phyloP scores from a whole-genome alignment of 2,329 filamentous ascomycete species.

The Mycocentrospora acerina region DNA sequence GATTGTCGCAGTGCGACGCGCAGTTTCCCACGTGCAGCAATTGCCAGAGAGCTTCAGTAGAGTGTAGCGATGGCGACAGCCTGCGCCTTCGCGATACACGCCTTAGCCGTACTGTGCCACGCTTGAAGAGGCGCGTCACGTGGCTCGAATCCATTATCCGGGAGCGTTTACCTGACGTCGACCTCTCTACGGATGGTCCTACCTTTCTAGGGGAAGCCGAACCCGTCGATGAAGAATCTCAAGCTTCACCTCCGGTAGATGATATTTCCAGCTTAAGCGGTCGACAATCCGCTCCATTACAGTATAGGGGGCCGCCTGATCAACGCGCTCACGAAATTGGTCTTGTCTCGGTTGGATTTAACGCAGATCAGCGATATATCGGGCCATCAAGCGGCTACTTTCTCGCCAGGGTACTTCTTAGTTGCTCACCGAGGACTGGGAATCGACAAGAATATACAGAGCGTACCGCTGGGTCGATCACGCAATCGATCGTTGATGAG shows the following conservation, averaged over 20 bases:
- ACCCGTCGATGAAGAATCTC: no score
- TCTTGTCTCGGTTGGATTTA: constrained; percentile 52
- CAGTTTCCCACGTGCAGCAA: constrained; percentile 12
- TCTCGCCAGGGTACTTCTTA: constrained; percentile 53
- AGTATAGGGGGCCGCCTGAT: background rate
- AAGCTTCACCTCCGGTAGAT: no score
- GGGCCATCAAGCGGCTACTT: constrained; percentile 60
- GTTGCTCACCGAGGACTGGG: constrained; percentile 22
- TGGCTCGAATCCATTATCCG: constrained; percentile 16
- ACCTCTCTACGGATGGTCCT: no score
- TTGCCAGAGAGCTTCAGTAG: constrained; percentile 10
- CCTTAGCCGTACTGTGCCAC: background rate
- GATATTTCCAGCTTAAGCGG: no score
- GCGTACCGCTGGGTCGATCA: background rate
- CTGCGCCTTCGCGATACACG: constrained; percentile 6
- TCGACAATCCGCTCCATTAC: background rate
- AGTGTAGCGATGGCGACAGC: constrained; percentile 15
- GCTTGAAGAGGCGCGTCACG: constrained; percentile 7
- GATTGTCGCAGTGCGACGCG: constrained; percentile 10
- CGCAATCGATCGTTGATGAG: constrained; percentile 9
- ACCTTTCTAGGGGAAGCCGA: no score
- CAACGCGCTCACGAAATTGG: constrained; percentile 52
- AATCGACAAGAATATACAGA: no score
- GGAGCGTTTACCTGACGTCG: constrained; percentile 10
- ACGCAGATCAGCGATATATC: constrained; percentile 54